A percentile compares a stretch with the other conserved stretches of the same genome.
Conservation (phyloP, 2,329 filamentous ascomycete genomes). For the Paraconiothyrium brasiliense region DNA sequence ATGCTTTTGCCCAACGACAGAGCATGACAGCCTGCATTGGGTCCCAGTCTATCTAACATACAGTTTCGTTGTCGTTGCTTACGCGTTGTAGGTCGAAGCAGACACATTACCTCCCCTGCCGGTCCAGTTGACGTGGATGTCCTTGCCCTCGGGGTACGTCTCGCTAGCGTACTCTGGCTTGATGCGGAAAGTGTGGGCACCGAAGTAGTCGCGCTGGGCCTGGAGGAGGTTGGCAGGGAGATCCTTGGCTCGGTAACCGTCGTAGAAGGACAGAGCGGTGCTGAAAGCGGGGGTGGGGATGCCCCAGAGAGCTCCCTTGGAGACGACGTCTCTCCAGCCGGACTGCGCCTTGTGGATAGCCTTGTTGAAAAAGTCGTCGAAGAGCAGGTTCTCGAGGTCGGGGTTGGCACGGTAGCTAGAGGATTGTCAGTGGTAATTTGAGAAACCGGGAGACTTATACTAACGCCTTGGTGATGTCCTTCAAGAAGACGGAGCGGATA, state of each 20-base stretch:
- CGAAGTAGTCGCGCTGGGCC: slow-evolving; percentile 99
- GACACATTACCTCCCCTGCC: slow-evolving; percentile 97
- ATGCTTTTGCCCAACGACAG: slow-evolving; percentile 30
- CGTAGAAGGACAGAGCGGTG: slow-evolving; percentile 97
- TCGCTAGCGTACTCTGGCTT: slow-evolving; percentile 64
- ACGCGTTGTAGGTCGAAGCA: slow-evolving; percentile 97
- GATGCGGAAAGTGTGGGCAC: slow-evolving; percentile 66
- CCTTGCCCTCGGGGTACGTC: slow-evolving; percentile 83
- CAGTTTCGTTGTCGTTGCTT: slow-evolving; percentile 49
- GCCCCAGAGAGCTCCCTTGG: slow-evolving; percentile 91
- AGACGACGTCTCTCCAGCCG: slow-evolving; percentile 70
- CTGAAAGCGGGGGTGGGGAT: slow-evolving; percentile 97
- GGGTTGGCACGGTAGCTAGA: slow-evolving; percentile 83
- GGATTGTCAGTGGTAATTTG: slow-evolving; percentile 19
- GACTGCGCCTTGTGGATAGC: slow-evolving; percentile 94
- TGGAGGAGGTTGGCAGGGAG: slow-evolving; percentile 98
- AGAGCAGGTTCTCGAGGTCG: slow-evolving; percentile 96
- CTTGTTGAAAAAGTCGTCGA: slow-evolving; percentile 99
- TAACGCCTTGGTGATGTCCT: slow-evolving; percentile 92
- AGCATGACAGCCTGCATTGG: slow-evolving; percentile 21
- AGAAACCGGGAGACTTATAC: neutral
- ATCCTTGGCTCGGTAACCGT: slow-evolving; percentile 97
- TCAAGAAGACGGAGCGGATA: slow-evolving; percentile 99
- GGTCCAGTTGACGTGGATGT: slow-evolving; percentile 99
- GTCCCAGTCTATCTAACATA: slow-evolving; percentile 15